Conservation (phyloP, 2,329 filamentous ascomycete species). For the Bipolaris gigantea region DNA sequence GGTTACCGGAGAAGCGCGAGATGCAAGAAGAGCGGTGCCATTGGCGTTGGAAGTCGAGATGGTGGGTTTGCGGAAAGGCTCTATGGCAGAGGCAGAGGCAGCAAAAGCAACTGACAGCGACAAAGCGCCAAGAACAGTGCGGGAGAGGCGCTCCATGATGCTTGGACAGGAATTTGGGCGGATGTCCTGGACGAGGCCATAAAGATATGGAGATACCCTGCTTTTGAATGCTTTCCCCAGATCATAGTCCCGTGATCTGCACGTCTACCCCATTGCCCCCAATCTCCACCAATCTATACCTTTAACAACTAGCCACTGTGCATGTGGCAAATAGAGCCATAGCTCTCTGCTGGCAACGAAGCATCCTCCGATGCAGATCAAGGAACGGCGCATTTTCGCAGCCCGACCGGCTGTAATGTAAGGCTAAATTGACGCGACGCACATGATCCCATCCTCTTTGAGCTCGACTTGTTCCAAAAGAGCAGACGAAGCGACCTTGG, state of each 20-base stretch:
- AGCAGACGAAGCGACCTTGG: constrained; percentile 13
- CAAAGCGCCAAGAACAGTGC: constrained; percentile 28
- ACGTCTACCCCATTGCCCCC: constrained; percentile 9
- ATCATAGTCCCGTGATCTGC: constrained; percentile 10
- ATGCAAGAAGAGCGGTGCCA: constrained; percentile 39
- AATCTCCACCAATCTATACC: constrained; percentile 14
- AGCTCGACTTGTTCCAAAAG: constrained; percentile 23
- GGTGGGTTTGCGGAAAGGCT: constrained; percentile 53
- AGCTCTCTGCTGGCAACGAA: not conserved
- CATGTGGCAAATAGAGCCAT: constrained; percentile 8
- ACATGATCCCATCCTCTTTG: constrained; percentile 10
- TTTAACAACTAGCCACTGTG: constrained; percentile 23
- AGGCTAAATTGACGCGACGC: constrained; percentile 32
- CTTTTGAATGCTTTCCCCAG: constrained; percentile 10
- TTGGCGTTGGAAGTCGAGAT: constrained; percentile 51
- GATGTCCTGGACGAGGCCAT: constrained; percentile 10
- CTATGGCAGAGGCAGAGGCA: constrained; percentile 32
- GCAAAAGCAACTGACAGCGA: constrained; percentile 29
- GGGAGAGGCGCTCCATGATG: constrained; percentile 37
- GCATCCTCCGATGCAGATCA: constrained; percentile 5
- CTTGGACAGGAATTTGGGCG: constrained; percentile 6
- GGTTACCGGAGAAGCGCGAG: constrained; percentile 32
- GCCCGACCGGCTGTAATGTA: constrained; percentile 32
- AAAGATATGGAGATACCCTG: constrained; percentile 14
- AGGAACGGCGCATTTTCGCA: constrained; percentile 5